Conservation (phyloP, 345 rosid species). For the Syzygium jambos region DNA sequence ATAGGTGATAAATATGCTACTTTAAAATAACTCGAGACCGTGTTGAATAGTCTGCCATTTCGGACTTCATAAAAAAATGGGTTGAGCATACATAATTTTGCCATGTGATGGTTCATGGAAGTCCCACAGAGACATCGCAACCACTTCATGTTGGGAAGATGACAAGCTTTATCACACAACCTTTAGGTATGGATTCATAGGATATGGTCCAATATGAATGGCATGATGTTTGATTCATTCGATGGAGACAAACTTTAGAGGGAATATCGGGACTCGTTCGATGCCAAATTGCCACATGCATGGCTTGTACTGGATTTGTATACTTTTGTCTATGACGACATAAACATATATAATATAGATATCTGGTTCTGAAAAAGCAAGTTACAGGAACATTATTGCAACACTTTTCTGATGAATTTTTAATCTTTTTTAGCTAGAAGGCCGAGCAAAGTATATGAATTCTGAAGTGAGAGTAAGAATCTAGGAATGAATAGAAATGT, state of each 20-base stretch:
- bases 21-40: background rate
- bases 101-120: background rate
- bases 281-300: background rate
- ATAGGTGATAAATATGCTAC: background rate
- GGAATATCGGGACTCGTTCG: background rate
- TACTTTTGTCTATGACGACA: background rate
- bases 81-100: background rate
- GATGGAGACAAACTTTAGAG: background rate
- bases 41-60: background rate
- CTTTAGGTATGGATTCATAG: background rate
- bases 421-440: background rate
- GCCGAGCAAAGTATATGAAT: background rate
- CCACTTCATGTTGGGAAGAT: background rate
- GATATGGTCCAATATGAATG: background rate
- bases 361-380: background rate
- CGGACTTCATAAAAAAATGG: background rate
- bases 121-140: background rate
- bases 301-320: background rate
- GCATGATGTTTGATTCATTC: background rate
- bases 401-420: background rate
- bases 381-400: background rate
- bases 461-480: background rate
- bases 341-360: background rate
- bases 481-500: background rate
- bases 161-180: background rate